Evolutionary conservation across 345 rosid genomes (phyloP).

Genomic region (Conringia planisiliqua): DNA sequence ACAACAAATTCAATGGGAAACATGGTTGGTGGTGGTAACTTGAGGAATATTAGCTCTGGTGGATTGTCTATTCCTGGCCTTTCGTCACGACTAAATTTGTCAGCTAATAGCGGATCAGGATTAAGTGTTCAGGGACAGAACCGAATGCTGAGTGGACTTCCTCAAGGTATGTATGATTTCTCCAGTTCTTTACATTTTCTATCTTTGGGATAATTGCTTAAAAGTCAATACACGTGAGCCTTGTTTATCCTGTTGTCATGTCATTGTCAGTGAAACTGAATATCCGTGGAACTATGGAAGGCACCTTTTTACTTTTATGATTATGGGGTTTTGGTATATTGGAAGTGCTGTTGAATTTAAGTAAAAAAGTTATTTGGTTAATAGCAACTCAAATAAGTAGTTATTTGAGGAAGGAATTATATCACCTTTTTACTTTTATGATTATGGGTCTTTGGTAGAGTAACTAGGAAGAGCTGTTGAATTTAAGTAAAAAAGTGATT

Average conservation of each 20-base stretch:
- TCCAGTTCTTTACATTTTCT: not conserved
- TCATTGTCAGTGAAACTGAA: not conserved
- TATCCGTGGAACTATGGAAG: slow-evolving; percentile 1
- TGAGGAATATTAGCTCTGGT: slow-evolving; percentile 81
- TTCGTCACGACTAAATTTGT: slow-evolving; percentile 72
- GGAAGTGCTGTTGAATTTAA: not conserved
- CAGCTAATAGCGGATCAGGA: slow-evolving; percentile 82
- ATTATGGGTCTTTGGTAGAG: not conserved
- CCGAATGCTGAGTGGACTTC: slow-evolving; percentile 78
- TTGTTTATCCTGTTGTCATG: not conserved
- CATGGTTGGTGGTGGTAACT: slow-evolving; percentile 89
- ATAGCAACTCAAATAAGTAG: not conserved
- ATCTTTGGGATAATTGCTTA: not conserved
- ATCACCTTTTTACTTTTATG: not conserved
- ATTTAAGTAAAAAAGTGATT: not conserved
- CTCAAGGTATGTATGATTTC: slow-evolving; percentile 62
- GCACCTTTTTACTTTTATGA: not conserved
- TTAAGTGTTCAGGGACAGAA: slow-evolving; percentile 84
- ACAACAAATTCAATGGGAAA: slow-evolving; percentile 84
- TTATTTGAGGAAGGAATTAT: not conserved
- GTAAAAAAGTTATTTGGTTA: not conserved
- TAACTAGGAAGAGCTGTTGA: slow-evolving; percentile 4
- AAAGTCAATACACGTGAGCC: not conserved
- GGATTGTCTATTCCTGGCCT: slow-evolving; percentile 88
- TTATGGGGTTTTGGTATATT: not conserved